Conservation (phyloP, 2,329 filamentous ascomycete species). For the Monosporascus sp. region DNA sequence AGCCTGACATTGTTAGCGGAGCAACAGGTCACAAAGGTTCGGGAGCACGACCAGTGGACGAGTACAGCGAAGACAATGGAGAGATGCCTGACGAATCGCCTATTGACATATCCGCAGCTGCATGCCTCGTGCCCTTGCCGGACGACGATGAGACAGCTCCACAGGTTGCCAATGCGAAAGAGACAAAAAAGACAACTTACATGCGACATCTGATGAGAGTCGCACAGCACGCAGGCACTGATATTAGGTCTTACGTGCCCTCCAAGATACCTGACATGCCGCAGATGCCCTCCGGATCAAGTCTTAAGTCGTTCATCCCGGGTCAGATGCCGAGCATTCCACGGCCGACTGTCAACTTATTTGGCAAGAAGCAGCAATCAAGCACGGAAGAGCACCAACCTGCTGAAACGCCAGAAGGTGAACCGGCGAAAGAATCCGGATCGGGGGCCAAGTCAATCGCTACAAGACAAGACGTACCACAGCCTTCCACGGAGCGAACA, state of each 20-base stretch:
- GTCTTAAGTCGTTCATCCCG: slow-evolving; percentile 27
- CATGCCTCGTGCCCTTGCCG: slow-evolving; percentile 43
- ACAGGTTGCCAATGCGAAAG: slow-evolving; percentile 27
- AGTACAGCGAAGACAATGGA: slow-evolving; percentile 12
- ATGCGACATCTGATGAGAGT: slow-evolving; percentile 44
- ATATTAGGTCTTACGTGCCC: slow-evolving; percentile 40
- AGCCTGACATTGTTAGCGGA: slow-evolving; percentile 17
- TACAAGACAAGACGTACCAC: neutral
- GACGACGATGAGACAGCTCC: slow-evolving; percentile 31
- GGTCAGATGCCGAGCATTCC: slow-evolving; percentile 28
- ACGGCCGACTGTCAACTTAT: slow-evolving; percentile 23
- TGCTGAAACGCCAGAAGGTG: neutral
- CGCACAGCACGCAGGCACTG: slow-evolving; percentile 43
- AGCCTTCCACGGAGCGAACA: neutral
- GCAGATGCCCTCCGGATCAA: slow-evolving; percentile 26
- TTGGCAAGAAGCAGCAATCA: slow-evolving; percentile 13
- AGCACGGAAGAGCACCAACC: neutral
- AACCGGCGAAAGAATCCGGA: neutral
- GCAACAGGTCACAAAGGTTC: slow-evolving; percentile 12
- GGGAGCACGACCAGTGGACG: slow-evolving; percentile 6
- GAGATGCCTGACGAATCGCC: slow-evolving; percentile 37
- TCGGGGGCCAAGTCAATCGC: slow-evolving; percentile 2
- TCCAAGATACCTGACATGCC: slow-evolving; percentile 35
- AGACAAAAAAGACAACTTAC: slow-evolving; percentile 36
- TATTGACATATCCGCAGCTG: slow-evolving; percentile 48